Evolutionary conservation across 73 alveolate genomes (phyloP).

Genomic region (Tetrahymena thermophila): DNA sequence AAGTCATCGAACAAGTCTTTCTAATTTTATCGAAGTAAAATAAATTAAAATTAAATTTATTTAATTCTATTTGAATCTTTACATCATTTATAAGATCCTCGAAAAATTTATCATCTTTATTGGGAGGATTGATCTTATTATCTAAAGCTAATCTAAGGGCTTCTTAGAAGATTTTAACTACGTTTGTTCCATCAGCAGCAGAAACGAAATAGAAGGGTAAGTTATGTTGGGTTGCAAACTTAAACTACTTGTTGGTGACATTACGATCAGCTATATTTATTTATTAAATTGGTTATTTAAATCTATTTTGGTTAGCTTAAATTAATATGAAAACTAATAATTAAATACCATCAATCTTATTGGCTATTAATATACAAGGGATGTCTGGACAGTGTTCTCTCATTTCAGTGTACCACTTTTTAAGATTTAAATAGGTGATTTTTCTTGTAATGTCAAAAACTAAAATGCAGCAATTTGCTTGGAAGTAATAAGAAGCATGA

Average conservation of each 20-base stretch:
- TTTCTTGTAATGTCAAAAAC: slow-evolving; percentile 93
- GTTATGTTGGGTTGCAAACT: slow-evolving; percentile 75
- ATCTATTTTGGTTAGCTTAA: not conserved
- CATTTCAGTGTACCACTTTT: slow-evolving; percentile 88
- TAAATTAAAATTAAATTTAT: not conserved
- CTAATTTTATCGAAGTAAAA: not conserved
- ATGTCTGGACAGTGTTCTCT: slow-evolving; percentile 83
- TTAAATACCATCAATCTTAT: slow-evolving; percentile 69
- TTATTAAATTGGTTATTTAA: not conserved
- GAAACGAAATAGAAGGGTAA: slow-evolving; percentile 83
- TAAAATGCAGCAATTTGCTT: slow-evolving; percentile 84
- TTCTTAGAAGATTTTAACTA: slow-evolving; percentile 84
- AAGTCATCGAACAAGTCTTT: not conserved
- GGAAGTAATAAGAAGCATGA: slow-evolving; percentile 87
- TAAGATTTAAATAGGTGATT: slow-evolving; percentile 78
- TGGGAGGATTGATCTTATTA: slow-evolving; percentile 76
- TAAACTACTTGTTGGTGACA: slow-evolving; percentile 76
- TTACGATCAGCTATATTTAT: slow-evolving; percentile 56
- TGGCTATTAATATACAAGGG: slow-evolving; percentile 88
- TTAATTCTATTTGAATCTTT: not conserved
- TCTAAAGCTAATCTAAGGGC: slow-evolving; percentile 71
- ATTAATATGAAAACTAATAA: not conserved
- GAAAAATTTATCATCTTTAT: slow-evolving; percentile 68
- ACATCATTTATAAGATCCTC: slow-evolving; percentile 21
- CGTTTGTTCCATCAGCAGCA: slow-evolving; percentile 97